phyloP scores from a whole-genome alignment of 2,329 filamentous ascomycete species.

The Emergomyces orientalis region DNA sequence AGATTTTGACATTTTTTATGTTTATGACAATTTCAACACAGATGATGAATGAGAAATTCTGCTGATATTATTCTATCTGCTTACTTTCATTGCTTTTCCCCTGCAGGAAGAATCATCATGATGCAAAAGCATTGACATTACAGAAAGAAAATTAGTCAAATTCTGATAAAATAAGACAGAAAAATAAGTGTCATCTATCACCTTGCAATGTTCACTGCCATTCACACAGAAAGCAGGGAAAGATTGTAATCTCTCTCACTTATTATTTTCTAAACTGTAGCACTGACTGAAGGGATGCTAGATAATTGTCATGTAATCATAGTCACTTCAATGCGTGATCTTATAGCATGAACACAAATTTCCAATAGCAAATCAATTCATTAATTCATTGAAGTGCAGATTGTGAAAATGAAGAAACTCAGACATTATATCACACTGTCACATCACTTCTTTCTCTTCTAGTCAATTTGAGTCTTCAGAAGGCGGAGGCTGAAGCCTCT shows the following conservation, averaged over 20 bases:
- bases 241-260: not conserved
- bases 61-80: not conserved
- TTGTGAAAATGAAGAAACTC: not conserved
- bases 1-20: not conserved
- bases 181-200: not conserved
- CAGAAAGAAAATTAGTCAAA: not conserved
- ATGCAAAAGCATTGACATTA: not conserved
- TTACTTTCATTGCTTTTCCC: not conserved
- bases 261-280: slow-evolving; percentile 4
- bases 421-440: not conserved
- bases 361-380: not conserved
- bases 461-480: not conserved
- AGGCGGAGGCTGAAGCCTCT: not conserved
- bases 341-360: not conserved
- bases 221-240: not conserved
- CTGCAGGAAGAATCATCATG: not conserved
- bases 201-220: not conserved
- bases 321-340: not conserved
- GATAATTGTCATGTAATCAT: not conserved
- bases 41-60: not conserved
- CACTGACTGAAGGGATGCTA: not conserved
- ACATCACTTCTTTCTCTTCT: not conserved
- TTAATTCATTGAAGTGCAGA: not conserved
- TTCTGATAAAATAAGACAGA: slow-evolving; percentile 1
- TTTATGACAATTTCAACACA: not conserved